phyloP scores from a whole-genome alignment of 208 protist species.

The Trypanosoma theileri region DNA sequence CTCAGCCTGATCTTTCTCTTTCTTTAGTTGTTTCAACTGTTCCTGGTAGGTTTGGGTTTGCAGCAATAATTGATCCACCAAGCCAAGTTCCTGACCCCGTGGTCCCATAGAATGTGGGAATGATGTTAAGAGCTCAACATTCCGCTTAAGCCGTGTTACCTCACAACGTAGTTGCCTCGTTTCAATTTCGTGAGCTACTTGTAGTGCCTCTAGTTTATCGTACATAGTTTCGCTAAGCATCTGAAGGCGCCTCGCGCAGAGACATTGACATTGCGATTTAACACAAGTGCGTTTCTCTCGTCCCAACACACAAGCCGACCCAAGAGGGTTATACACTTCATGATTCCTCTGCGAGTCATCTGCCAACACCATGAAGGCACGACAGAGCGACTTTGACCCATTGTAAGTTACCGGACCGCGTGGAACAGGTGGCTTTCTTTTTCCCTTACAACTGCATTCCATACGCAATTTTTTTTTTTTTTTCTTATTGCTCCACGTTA shows the following conservation, averaged over 20 bases:
- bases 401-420: background rate
- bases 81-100: background rate
- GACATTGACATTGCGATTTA: background rate
- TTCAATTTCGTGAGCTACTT: background rate
- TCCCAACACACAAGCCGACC: no score
- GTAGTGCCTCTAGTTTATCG: background rate
- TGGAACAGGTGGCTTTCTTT: background rate
- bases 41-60: background rate
- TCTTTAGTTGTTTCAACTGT: background rate
- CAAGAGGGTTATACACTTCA: no score
- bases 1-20: background rate
- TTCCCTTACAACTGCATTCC: background rate
- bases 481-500: background rate
- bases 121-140: background rate
- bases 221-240: background rate
- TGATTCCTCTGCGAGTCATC: no score
- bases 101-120: background rate
- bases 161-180: background rate
- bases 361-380: background rate
- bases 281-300: background rate
- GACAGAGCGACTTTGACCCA: constrained; percentile 1
- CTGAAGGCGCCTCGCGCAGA: background rate
- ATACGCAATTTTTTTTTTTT: background rate
- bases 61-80: background rate
- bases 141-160: background rate